A percentile compares a stretch with the other conserved stretches of the same genome.
phyloP scores from a whole-genome alignment of 495 filamentous ascomycete genomes.

The Trichoderma gamsii region DNA sequence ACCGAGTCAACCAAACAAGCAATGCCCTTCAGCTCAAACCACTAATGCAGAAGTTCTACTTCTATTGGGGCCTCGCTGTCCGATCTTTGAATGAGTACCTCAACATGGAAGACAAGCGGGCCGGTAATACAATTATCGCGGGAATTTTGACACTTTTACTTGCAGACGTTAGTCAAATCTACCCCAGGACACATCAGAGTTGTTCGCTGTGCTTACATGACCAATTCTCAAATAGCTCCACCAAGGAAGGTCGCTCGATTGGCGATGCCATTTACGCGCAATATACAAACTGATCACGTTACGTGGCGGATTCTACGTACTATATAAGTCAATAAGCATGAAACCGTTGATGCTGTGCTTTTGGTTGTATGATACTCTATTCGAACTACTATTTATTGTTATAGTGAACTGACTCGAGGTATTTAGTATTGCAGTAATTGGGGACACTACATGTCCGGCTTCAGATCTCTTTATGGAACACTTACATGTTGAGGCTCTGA shows the following conservation, averaged over 20 bases:
- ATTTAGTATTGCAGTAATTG: constrained; percentile 26
- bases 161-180: constrained; percentile 20
- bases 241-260: constrained; percentile 27
- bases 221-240: constrained; percentile 22
- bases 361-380: constrained; percentile 21
- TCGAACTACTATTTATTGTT: neutral
- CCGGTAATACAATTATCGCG: constrained; percentile 24
- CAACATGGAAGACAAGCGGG: constrained; percentile 18
- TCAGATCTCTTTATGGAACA: constrained; percentile 21
- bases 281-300: constrained; percentile 25
- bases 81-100: constrained; percentile 31
- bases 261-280: constrained; percentile 31
- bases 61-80: constrained; percentile 29
- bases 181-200: neutral
- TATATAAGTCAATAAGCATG: constrained; percentile 18
- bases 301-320: constrained; percentile 25
- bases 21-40: constrained; percentile 13
- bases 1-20: constrained; percentile 29
- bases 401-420: constrained; percentile 12
- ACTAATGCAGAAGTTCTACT: constrained; percentile 26
- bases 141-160: constrained; percentile 21
- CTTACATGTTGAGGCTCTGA: constrained; percentile 20
- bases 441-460: constrained; percentile 30
- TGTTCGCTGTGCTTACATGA: neutral
- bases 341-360: constrained; percentile 21